Percentiles rank a stretch among this genome's conserved stretches.
Conservation (phyloP, 768 basidiomycete genomes). For the Tulasnella sp. region DNA sequence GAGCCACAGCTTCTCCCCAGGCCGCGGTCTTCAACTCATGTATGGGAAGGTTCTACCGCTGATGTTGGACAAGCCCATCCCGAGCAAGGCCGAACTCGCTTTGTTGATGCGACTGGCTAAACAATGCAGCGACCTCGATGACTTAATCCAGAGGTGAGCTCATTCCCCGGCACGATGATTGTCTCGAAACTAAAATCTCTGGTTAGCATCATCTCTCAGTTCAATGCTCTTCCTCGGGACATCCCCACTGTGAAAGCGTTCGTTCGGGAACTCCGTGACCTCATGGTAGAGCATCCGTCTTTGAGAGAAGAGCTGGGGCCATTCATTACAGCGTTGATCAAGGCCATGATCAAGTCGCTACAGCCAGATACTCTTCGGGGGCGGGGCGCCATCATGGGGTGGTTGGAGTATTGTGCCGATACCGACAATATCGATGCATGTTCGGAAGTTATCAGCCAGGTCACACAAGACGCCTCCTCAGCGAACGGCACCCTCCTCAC, state of each 20-base stretch:
- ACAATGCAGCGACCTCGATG: too few species aligned
- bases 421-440: neutral
- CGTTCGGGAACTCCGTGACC: neutral
- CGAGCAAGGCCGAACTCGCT: neutral
- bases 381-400: neutral
- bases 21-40: neutral
- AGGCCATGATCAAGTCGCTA: neutral
- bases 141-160: too few species aligned
- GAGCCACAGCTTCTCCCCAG: neutral
- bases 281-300: neutral
- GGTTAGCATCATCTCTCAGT: neutral
- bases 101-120: neutral
- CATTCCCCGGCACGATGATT: too few species aligned
- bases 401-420: neutral
- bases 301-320: neutral
- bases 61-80: neutral
- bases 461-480: neutral
- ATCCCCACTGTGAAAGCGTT: neutral
- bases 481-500: neutral
- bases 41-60: neutral
- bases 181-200: too few species aligned
- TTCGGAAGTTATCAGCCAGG: neutral
- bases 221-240: neutral
- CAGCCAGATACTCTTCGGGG: neutral
- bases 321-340: neutral